These are phyloP conservation scores for Arthrinium puccinioides DNA, from an alignment of 2,329 filamentous ascomycete genomes.

Conservation along the genomic window DNA sequence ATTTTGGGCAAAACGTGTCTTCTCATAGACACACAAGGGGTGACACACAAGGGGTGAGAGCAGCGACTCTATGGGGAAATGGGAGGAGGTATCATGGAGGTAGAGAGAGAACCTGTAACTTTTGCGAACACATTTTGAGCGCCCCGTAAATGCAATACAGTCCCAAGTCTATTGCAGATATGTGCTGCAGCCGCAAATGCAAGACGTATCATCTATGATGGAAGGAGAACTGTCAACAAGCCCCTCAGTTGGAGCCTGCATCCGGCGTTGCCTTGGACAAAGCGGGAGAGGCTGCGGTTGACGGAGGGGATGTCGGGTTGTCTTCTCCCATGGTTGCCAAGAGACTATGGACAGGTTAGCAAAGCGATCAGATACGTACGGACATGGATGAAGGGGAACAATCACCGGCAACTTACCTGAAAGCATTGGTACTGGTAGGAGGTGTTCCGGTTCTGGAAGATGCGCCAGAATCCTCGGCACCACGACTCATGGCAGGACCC, in stretches of 20 bases:
- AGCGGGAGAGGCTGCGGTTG: conserved; percentile 58
- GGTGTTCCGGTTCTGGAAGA: conserved; percentile 89
- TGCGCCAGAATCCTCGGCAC: conserved; percentile 76
- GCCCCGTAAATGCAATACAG: conserved; percentile 37
- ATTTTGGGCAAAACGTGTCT: conserved; percentile 14
- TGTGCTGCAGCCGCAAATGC: conserved; percentile 27
- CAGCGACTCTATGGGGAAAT: conserved; percentile 22
- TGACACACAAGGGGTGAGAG: conserved; percentile 19
- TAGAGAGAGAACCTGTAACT: conserved; percentile 28
- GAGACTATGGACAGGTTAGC: conserved; percentile 35
- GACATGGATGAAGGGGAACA: not conserved
- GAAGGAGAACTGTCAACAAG: conserved; percentile 36
- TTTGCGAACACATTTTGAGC: conserved; percentile 35
- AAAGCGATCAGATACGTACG: conserved; percentile 1
- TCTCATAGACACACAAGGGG: no score
- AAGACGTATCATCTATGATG: conserved; percentile 22
- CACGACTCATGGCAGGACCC: conserved; percentile 64
- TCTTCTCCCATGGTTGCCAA: conserved; percentile 56
- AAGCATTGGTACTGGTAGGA: conserved; percentile 80
- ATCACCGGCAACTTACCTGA: conserved; percentile 64
- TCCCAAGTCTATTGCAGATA: conserved; percentile 34
- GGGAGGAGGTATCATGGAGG: conserved; percentile 38
- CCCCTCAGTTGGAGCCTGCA: conserved; percentile 36
- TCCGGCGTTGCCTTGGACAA: conserved; percentile 55
- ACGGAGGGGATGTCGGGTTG: conserved; percentile 63